Evolutionary conservation across 306 rosid species (phyloP).

Genomic region (Inga laurina): DNA sequence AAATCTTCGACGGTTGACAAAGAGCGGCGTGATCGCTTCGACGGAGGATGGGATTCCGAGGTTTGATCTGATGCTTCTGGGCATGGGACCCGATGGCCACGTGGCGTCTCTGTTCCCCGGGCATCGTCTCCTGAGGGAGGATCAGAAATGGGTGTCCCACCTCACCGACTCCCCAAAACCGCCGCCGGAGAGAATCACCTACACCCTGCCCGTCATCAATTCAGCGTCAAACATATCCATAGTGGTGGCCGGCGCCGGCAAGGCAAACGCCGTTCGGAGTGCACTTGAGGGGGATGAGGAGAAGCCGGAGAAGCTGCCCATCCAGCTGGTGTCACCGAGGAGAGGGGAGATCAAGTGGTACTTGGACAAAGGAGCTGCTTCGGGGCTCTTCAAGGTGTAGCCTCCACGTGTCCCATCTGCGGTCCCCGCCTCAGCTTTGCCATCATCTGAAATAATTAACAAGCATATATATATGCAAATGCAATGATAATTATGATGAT

Average conservation of each 20-base stretch:
- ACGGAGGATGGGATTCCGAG: slow-evolving; percentile 52
- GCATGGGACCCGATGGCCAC: slow-evolving; percentile 83
- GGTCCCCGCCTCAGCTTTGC: background rate
- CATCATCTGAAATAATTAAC: background rate
- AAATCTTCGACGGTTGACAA: slow-evolving; percentile 46
- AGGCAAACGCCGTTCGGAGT: slow-evolving; percentile 44
- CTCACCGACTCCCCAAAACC: slow-evolving; percentile 67
- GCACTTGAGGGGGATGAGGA: slow-evolving; percentile 43
- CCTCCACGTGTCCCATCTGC: background rate
- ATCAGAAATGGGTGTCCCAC: slow-evolving; percentile 59
- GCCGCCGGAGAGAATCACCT: slow-evolving; percentile 69
- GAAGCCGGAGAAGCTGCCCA: slow-evolving; percentile 50
- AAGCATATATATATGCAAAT: too few relatives aligned
- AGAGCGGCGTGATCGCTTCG: slow-evolving; percentile 43
- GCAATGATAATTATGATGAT: background rate
- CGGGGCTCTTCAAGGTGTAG: slow-evolving; percentile 45
- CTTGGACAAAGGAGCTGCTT: slow-evolving; percentile 71
- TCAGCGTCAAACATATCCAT: slow-evolving; percentile 55
- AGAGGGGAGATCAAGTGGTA: slow-evolving; percentile 60
- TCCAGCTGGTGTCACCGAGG: slow-evolving; percentile 46
- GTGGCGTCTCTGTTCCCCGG: slow-evolving; percentile 74
- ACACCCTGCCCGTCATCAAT: slow-evolving; percentile 64
- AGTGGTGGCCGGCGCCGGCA: slow-evolving; percentile 55
- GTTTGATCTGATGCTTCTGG: slow-evolving; percentile 68
- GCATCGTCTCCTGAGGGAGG: slow-evolving; percentile 54